Evolutionary conservation across 371 early-diverging fungal species (phyloP), one percentile per base, ranked within the genome.

Genomic region (Actinomortierella ambigua): DNA sequence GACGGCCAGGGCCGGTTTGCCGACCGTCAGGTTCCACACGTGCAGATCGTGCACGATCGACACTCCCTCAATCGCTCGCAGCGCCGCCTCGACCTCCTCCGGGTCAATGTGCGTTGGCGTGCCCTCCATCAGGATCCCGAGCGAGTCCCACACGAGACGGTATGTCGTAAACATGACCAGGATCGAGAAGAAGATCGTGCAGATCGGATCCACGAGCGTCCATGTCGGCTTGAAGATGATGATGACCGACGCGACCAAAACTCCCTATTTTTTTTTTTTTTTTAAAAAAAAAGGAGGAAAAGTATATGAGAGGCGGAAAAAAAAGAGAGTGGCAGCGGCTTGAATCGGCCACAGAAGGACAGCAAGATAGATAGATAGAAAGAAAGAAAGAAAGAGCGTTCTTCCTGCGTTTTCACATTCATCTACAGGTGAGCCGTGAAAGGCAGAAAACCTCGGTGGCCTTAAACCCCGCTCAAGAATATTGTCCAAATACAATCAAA

Each of bases 121-220:
- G 51, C 90, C 87, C 76, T 91, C 89, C 83, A 89, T 84, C 57
- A 91, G 75, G 15, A 91, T 85, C 23, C 73, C 71, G 47, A 87
- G 58, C 43, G 81, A 85, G 67, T 87, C 81, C 63, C 59, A 64
- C 24, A 86, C 77, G 14, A 88, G 66, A 13, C 79, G 66, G 41
- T 83, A 76, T 14, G 95, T 95, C 6, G 94, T 90, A 44, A 81
- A 81, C 39, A 96, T 61, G n/a, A 94, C 94, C 39, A 95, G 68
- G 22, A 89, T 71, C 11, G 93, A 89, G 76, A 95, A 96, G 15
- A 92, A 46, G 60, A 95, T 84, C 6, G 95, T 95, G 80, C 94
- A 94, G 17, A 93, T 69, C n/a, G 94, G 92, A 75, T 96, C 95
- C 27, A 93, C 91, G 65, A 91, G 82, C 11, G 89, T 86, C 55